Percentiles rank a stretch among this genome's conserved stretches.
These are phyloP conservation scores for Apophysomyces sp. DNA, from an alignment of 371 early-diverging fungal genomes.

Conservation along the genomic window DNA sequence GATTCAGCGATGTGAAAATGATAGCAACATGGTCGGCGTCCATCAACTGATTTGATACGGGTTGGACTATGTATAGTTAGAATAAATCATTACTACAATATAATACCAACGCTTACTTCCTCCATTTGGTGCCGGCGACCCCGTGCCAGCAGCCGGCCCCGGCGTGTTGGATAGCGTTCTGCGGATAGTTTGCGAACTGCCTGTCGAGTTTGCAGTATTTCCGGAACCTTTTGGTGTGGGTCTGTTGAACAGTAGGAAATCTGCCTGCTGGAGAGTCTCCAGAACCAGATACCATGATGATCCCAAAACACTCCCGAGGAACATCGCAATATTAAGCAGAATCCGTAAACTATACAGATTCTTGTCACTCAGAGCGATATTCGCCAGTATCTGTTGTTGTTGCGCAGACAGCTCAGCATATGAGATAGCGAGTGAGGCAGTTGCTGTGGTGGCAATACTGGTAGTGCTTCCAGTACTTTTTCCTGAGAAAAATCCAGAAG, in stretches of 20 bases:
- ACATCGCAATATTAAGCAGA: slow-evolving; percentile 72
- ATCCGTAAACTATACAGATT: slow-evolving; percentile 80
- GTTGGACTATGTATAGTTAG: slow-evolving; percentile 8
- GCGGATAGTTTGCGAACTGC: slow-evolving; percentile 15
- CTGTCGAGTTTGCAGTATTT: background rate
- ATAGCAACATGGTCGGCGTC: slow-evolving; percentile 58
- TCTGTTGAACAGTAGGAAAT: slow-evolving; percentile 51
- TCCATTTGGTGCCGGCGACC: background rate
- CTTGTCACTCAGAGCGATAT: slow-evolving; percentile 66
- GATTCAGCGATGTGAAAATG: slow-evolving; percentile 55
- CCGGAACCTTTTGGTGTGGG: slow-evolving; percentile 38
- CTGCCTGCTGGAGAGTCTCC: slow-evolving; percentile 87
- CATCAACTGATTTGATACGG: slow-evolving; percentile 24
- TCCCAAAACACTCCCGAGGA: slow-evolving; percentile 73
- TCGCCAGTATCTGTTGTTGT: slow-evolving; percentile 40
- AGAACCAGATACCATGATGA: slow-evolving; percentile 86
- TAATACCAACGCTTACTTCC: background rate
- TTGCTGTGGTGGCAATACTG: slow-evolving; percentile 12
- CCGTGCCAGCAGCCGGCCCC: slow-evolving; percentile 4
- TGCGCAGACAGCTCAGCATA: slow-evolving; percentile 40
- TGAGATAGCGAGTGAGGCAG: slow-evolving; percentile 18
- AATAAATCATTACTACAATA: background rate
- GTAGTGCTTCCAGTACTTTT: slow-evolving; percentile 28
- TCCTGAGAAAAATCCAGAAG: slow-evolving; percentile 29
- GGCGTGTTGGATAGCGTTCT: slow-evolving; percentile 25